These are phyloP conservation scores for Teunomyces lycoperdinae DNA, from an alignment of 805 yeast genomes.

Conservation along the genomic window DNA sequence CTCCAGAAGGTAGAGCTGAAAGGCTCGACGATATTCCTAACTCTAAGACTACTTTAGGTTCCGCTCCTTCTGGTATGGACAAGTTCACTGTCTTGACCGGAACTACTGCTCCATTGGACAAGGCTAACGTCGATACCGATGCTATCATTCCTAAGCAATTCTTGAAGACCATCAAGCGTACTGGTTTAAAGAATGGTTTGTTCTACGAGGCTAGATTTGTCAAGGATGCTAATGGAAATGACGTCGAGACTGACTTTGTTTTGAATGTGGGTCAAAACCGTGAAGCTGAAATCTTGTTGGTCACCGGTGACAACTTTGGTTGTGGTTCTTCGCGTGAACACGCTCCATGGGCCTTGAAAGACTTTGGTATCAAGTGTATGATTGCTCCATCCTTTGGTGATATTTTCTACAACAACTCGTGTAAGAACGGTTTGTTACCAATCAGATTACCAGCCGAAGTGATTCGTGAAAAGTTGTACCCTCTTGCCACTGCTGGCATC, in stretches of 20 bases:
- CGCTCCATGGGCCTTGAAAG: constrained; percentile 99
- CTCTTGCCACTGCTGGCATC: constrained; percentile 73
- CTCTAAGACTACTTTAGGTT: constrained; percentile 23
- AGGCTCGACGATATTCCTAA: constrained; percentile 63
- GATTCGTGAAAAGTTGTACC: constrained; percentile 69
- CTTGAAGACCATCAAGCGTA: constrained; percentile 94
- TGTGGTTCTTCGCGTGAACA: constrained; percentile 99
- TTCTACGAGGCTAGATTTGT: constrained; percentile 85
- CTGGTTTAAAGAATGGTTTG: constrained; percentile 84
- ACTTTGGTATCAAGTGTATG: constrained; percentile 92
- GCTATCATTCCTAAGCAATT: constrained; percentile 99
- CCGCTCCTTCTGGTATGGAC: constrained; percentile 56
- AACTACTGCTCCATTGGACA: constrained; percentile 89
- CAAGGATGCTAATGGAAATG: constrained; percentile 66
- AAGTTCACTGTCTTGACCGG: constrained; percentile 75
- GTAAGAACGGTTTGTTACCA: constrained; percentile 93
- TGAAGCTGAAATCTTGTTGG: constrained; percentile 77
- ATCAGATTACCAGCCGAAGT: constrained; percentile 82
- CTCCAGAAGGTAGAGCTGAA: constrained; percentile 52
- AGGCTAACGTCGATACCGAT: constrained; percentile 96
- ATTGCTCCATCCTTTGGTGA: constrained; percentile 99
- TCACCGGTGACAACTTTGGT: constrained; percentile 96
- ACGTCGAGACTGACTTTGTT: constrained; percentile 82
- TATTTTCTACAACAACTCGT: constrained; percentile 95
- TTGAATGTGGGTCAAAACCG: constrained; percentile 84